These are phyloP conservation scores for Pseudogymnoascus pannorum DNA, from an alignment of 2,329 filamentous ascomycete species.

Conservation along the genomic window DNA sequence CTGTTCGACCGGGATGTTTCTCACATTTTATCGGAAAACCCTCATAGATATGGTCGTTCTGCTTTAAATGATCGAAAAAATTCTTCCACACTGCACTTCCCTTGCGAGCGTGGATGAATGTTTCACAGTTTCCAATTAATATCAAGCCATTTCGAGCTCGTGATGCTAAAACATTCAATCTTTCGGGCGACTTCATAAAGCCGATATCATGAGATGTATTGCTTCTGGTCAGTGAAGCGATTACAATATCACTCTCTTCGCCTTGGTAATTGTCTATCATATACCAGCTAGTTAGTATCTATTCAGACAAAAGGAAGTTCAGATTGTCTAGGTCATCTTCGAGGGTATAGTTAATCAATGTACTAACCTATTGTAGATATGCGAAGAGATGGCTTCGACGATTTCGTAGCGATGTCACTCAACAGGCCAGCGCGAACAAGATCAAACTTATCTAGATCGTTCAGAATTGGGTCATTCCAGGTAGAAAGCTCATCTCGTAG, in stretches of 20 bases:
- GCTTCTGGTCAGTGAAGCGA: slow-evolving; percentile 60
- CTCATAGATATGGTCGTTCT: slow-evolving; percentile 45
- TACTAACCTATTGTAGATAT: slow-evolving; percentile 63
- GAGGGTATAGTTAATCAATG: neutral
- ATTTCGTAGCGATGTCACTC: slow-evolving; percentile 42
- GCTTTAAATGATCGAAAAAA: slow-evolving; percentile 50
- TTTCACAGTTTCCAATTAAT: slow-evolving; percentile 63
- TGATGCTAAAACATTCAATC: slow-evolving; percentile 64
- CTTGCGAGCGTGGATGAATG: slow-evolving; percentile 54
- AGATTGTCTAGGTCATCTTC: neutral
- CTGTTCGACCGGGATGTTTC: slow-evolving; percentile 44
- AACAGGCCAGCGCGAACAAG: slow-evolving; percentile 56
- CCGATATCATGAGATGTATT: slow-evolving; percentile 59
- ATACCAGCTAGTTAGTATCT: neutral
- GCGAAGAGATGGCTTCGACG: slow-evolving; percentile 45
- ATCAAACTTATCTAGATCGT: slow-evolving; percentile 60
- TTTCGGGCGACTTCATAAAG: slow-evolving; percentile 58
- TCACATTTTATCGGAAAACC: slow-evolving; percentile 56
- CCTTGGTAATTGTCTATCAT: slow-evolving; percentile 76
- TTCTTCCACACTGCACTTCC: slow-evolving; percentile 49
- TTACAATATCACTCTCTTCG: slow-evolving; percentile 67
- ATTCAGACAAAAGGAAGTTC: neutral
- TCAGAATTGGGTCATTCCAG: slow-evolving; percentile 58
- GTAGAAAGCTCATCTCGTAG: slow-evolving; percentile 45
- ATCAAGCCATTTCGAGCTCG: slow-evolving; percentile 58